Conservation (phyloP, 306 rosid species). For the Pachyrhizus erosus region DNA sequence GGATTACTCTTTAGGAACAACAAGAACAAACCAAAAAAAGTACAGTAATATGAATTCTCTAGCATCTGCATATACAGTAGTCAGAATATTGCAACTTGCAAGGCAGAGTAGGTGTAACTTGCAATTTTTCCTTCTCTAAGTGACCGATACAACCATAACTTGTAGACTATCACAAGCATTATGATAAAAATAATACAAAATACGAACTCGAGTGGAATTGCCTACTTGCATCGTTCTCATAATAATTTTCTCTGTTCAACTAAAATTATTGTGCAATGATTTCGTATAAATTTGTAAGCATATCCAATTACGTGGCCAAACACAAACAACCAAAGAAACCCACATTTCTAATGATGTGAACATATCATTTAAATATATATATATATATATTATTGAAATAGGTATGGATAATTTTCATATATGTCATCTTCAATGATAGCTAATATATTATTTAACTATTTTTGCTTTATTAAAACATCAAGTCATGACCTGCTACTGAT, state of each 20-base stretch:
- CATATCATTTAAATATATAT: too few relatives aligned
- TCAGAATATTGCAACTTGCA: background rate
- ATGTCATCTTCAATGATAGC: background rate
- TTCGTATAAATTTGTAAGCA: background rate
- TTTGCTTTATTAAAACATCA: too few relatives aligned
- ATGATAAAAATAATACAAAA: background rate
- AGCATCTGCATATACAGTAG: background rate
- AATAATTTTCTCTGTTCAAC: background rate
- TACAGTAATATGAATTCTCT: background rate
- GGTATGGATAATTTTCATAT: too few relatives aligned
- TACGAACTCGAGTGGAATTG: background rate
- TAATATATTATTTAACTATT: too few relatives aligned
- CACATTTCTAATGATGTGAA: background rate
- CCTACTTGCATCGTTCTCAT: background rate
- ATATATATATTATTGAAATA: too few relatives aligned
- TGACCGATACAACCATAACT: background rate
- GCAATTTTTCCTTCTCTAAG: background rate
- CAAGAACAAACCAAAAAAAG: background rate
- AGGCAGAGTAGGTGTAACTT: background rate
- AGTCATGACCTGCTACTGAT: background rate
- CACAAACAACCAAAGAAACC: background rate
- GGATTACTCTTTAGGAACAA: background rate
- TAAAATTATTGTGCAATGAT: too few relatives aligned
- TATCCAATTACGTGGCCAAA: background rate
- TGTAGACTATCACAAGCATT: background rate